These are phyloP conservation scores for Talaromyces borbonicus DNA, from an alignment of 495 filamentous ascomycete genomes.

Conservation along the genomic window DNA sequence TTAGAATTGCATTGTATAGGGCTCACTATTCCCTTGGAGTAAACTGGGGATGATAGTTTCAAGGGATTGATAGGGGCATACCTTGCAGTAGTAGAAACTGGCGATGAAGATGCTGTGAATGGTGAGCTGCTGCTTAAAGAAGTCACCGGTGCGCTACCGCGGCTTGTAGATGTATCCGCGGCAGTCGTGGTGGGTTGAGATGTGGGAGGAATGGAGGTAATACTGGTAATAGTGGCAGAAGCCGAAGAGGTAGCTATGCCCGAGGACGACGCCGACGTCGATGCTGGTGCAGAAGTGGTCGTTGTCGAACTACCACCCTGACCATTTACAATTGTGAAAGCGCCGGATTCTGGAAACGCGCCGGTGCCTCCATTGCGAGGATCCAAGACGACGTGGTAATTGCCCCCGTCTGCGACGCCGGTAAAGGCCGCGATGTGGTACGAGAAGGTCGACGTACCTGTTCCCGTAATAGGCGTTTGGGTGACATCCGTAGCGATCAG, in stretches of 20 bases:
- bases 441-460: not conserved
- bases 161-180: not conserved
- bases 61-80: not conserved
- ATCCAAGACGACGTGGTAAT: constrained; percentile 4
- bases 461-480: not conserved
- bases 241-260: not conserved
- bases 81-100: not conserved
- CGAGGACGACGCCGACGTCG: not conserved
- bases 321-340: constrained; percentile 6
- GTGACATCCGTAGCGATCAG: constrained; percentile 5
- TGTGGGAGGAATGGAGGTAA: not conserved
- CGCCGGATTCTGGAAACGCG: constrained; percentile 2
- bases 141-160: not conserved
- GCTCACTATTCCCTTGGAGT: no score
- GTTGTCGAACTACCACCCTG: not conserved
- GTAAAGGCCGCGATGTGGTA: constrained; percentile 1
- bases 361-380: constrained; percentile 2
- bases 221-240: constrained; percentile 2
- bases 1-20: no score
- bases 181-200: constrained; percentile 2
- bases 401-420: constrained; percentile 1
- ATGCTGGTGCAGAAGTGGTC: not conserved
- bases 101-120: constrained; percentile 1
- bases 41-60: no score
- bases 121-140: constrained; percentile 3